A percentile compares a stretch with the other conserved stretches of the same genome.
Conservation (phyloP, 2,329 filamentous ascomycete genomes). For the Bipolaris bicolor region DNA sequence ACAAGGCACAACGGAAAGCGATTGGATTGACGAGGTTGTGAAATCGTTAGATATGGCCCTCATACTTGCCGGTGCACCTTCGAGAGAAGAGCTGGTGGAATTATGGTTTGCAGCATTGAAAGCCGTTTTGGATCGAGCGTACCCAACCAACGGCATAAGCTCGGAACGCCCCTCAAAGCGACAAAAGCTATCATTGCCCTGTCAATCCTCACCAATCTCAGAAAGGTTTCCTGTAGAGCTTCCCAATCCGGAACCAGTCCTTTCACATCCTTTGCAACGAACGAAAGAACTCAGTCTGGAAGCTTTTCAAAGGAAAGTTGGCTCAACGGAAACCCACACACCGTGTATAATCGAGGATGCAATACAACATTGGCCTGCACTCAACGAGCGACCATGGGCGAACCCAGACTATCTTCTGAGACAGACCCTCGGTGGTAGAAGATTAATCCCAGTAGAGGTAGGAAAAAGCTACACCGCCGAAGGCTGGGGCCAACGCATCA, state of each 20-base stretch:
- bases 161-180: slow-evolving; percentile 25
- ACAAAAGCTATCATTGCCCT: slow-evolving; percentile 18
- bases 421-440: slow-evolving; percentile 74
- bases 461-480: slow-evolving; percentile 87
- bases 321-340: slow-evolving; percentile 40
- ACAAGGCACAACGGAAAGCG: slow-evolving; percentile 23
- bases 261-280: slow-evolving; percentile 33
- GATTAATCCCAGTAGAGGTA: slow-evolving; percentile 85
- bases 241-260: slow-evolving; percentile 6
- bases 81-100: slow-evolving; percentile 45
- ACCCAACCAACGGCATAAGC: neutral
- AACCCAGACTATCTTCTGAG: slow-evolving; percentile 75
- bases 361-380: slow-evolving; percentile 76
- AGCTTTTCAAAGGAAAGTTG: slow-evolving; percentile 40
- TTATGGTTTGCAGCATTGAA: slow-evolving; percentile 61
- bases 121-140: slow-evolving; percentile 4
- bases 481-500: slow-evolving; percentile 81
- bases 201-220: slow-evolving; percentile 5
- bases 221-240: slow-evolving; percentile 25
- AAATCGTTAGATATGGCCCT: slow-evolving; percentile 74
- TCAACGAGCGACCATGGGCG: slow-evolving; percentile 72
- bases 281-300: slow-evolving; percentile 25
- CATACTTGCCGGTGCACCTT: slow-evolving; percentile 66
- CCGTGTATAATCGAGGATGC: slow-evolving; percentile 72
- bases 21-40: slow-evolving; percentile 65